A percentile compares a stretch with the other conserved stretches of the same genome.
These are phyloP conservation scores for Sedum album DNA, from an alignment of 164 flowering plant species.

Conservation along the genomic window DNA sequence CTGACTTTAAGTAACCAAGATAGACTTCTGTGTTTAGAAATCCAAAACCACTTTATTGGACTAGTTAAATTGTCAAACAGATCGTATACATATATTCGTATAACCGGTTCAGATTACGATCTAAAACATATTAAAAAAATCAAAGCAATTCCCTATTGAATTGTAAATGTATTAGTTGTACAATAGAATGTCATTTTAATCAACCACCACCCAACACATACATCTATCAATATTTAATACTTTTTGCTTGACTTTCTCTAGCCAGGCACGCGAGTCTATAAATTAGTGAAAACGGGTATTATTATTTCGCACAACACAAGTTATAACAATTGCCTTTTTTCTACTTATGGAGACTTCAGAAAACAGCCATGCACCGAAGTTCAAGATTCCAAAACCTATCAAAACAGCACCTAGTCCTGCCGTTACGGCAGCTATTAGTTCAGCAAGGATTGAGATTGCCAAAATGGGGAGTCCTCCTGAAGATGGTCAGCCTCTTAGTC, in stretches of 20 bases:
- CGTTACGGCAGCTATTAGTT: not conserved
- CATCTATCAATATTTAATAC: not conserved
- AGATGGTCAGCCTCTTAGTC: slow-evolving; percentile 33
- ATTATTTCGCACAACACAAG: not conserved
- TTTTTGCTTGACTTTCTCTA: too few species aligned
- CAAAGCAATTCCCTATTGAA: too few species aligned
- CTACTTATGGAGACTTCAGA: not conserved
- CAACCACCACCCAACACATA: not conserved
- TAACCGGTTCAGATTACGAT: too few species aligned
- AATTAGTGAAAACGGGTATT: not conserved
- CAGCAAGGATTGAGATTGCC: slow-evolving; percentile 1
- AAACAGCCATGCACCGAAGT: not conserved
- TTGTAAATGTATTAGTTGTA: not conserved
- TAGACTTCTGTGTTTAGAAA: not conserved
- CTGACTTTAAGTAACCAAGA: not conserved
- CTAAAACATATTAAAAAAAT: too few species aligned
- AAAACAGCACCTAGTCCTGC: slow-evolving; percentile 3
- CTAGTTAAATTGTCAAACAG: not conserved
- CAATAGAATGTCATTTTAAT: too few species aligned
- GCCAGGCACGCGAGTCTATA: too few species aligned
- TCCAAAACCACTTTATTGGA: not conserved
- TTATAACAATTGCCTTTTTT: not conserved
- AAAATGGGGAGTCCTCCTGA: slow-evolving; percentile 3
- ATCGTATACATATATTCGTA: too few species aligned
- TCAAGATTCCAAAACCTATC: slow-evolving; percentile 14